Conservation (phyloP, 2,329 filamentous ascomycete genomes). For the Exophiala xenobiotica region DNA sequence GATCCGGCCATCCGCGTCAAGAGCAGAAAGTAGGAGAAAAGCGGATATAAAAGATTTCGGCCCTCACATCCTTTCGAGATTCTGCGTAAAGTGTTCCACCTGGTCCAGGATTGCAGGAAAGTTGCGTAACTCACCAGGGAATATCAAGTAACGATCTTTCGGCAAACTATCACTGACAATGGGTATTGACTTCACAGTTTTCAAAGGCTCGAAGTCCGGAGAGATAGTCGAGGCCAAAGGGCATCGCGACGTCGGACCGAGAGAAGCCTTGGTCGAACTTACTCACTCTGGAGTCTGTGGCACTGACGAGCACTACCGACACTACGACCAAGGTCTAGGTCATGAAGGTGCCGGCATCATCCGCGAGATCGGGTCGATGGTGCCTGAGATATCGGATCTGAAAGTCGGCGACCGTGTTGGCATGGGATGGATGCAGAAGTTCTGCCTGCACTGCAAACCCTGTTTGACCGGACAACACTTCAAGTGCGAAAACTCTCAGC, state of each 20-base stretch:
- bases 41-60: no score
- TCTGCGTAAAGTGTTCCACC: no score
- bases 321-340: slow-evolving; percentile 26
- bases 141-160: no score
- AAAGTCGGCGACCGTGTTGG: slow-evolving; percentile 29
- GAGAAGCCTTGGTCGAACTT: slow-evolving; percentile 23
- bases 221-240: slow-evolving; percentile 21
- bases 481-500: slow-evolving; percentile 27
- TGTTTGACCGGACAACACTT: slow-evolving; percentile 33
- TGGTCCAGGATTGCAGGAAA: no score
- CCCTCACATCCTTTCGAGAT: no score
- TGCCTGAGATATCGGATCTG: slow-evolving; percentile 19
- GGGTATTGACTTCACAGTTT: slow-evolving; percentile 25
- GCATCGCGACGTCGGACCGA: slow-evolving; percentile 18
- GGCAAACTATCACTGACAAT: slow-evolving; percentile 3
- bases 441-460: slow-evolving; percentile 26
- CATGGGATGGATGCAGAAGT: slow-evolving; percentile 27
- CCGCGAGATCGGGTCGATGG: slow-evolving; percentile 25
- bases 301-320: slow-evolving; percentile 25
- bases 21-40: no score
- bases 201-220: slow-evolving; percentile 26
- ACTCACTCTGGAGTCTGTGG: slow-evolving; percentile 27
- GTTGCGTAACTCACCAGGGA: no score
- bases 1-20: background rate
- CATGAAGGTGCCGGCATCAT: slow-evolving; percentile 33